Percentiles rank a stretch among this genome's conserved stretches.
These are phyloP conservation scores for Suillus cothurnatus DNA, from an alignment of 768 basidiomycete genomes.

Conservation along the genomic window DNA sequence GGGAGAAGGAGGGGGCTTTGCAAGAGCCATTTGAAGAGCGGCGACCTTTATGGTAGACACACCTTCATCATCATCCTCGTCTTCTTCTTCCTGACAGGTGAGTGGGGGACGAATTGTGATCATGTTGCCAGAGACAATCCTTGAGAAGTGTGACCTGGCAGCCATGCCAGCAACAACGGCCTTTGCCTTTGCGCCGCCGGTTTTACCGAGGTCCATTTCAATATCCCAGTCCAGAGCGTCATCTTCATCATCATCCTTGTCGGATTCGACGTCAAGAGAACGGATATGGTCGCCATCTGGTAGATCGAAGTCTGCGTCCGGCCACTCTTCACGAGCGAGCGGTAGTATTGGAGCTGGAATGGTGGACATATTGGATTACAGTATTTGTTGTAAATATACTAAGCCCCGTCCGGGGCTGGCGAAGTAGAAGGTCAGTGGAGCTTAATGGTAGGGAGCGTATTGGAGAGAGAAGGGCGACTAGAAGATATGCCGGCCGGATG, in stretches of 20 bases:
- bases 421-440: slow-evolving; percentile 19
- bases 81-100: slow-evolving; percentile 45
- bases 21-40: slow-evolving; percentile 45
- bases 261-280: slow-evolving; percentile 55
- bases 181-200: slow-evolving; percentile 51
- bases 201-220: slow-evolving; percentile 69
- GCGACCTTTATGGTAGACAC: slow-evolving; percentile 82
- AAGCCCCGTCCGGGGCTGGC: slow-evolving; percentile 23
- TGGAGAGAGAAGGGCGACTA: slow-evolving; percentile 1
- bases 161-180: slow-evolving; percentile 40
- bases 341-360: slow-evolving; percentile 59
- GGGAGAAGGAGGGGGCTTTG: slow-evolving; percentile 38
- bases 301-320: slow-evolving; percentile 85
- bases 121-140: slow-evolving; percentile 24
- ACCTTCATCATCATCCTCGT: slow-evolving; percentile 79
- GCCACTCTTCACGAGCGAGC: slow-evolving; percentile 75
- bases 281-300: slow-evolving; percentile 74
- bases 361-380: slow-evolving; percentile 50
- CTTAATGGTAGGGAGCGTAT: slow-evolving; percentile 12
- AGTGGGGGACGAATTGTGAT: slow-evolving; percentile 69
- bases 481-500: slow-evolving; percentile 10
- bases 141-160: slow-evolving; percentile 44
- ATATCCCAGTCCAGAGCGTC: slow-evolving; percentile 79
- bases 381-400: slow-evolving; percentile 22
- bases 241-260: slow-evolving; percentile 64